Evolutionary conservation across 768 basidiomycete species (phyloP).

Genomic region (Grammothele lineata): DNA sequence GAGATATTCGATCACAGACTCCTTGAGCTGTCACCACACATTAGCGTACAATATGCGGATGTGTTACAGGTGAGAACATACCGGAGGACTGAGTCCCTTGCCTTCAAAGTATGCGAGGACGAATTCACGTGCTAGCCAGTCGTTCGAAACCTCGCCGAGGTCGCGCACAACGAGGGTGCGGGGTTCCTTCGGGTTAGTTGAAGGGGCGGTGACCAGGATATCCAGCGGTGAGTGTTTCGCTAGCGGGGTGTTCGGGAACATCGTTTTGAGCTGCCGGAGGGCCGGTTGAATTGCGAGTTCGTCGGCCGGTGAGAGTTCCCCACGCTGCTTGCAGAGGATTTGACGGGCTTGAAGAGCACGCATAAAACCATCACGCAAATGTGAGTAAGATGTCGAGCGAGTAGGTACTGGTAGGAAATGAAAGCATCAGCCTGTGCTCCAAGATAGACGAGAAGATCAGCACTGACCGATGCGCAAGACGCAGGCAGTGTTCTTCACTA

Average conservation of each 20-base stretch:
- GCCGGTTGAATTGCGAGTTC: constrained; percentile 56
- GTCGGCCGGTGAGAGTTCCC: constrained; percentile 53
- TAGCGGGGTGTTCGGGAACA: constrained; percentile 69
- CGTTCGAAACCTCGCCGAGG: constrained; percentile 64
- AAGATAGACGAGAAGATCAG: neutral
- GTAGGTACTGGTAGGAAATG: constrained; percentile 57
- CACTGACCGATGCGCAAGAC: constrained; percentile 69
- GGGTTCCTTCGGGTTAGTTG: constrained; percentile 39
- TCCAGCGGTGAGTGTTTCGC: constrained; percentile 67
- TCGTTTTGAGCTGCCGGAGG: constrained; percentile 65
- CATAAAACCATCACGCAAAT: constrained; percentile 81
- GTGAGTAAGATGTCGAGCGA: constrained; percentile 69
- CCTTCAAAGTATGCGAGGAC: constrained; percentile 73
- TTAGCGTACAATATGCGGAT: no score
- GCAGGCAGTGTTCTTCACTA: constrained; percentile 65
- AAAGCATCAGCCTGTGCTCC: neutral
- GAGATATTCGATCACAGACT: constrained; percentile 39
- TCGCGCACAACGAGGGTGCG: constrained; percentile 65
- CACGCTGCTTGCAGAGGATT: constrained; percentile 44
- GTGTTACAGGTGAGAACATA: constrained; percentile 36
- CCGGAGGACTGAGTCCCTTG: constrained; percentile 65
- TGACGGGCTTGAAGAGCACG: constrained; percentile 66
- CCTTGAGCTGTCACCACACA: constrained; percentile 40
- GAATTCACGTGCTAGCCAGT: constrained; percentile 74
- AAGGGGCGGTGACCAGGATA: constrained; percentile 59